Evolutionary conservation across 1,139 yeast genomes (phyloP).

Genomic region (Zygoascus meyerae): DNA sequence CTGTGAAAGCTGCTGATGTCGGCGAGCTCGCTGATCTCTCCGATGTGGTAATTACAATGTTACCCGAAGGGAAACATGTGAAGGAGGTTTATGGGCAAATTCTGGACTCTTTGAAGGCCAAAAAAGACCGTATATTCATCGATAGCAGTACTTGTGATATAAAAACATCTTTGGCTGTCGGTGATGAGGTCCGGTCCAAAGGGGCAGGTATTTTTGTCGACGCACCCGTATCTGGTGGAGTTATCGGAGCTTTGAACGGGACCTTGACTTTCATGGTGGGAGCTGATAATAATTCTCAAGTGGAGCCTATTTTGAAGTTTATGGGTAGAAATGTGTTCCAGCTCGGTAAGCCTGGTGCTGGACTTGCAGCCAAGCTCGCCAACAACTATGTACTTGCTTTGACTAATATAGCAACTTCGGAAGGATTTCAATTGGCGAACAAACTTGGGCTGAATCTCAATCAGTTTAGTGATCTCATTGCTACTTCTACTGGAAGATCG

Average conservation of each 20-base stretch:
- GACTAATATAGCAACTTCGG: slow-evolving; percentile 56
- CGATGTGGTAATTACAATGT: slow-evolving; percentile 45
- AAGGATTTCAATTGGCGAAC: slow-evolving; percentile 54
- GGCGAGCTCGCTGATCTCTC: slow-evolving; percentile 37
- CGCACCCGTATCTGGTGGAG: slow-evolving; percentile 61
- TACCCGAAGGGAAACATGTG: slow-evolving; percentile 56
- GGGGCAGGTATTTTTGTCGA: slow-evolving; percentile 37
- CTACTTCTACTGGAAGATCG: slow-evolving; percentile 54
- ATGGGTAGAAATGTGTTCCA: slow-evolving; percentile 54
- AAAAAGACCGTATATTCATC: slow-evolving; percentile 27
- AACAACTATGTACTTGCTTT: slow-evolving; percentile 55
- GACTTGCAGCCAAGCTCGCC: slow-evolving; percentile 55
- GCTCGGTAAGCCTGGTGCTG: slow-evolving; percentile 53
- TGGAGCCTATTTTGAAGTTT: slow-evolving; percentile 34
- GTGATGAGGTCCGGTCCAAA: slow-evolving; percentile 17
- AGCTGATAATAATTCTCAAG: slow-evolving; percentile 14
- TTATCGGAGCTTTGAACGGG: slow-evolving; percentile 52
- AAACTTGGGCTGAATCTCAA: slow-evolving; percentile 47
- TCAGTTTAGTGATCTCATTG: slow-evolving; percentile 47
- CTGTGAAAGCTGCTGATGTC: slow-evolving; percentile 29
- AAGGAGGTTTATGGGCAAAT: slow-evolving; percentile 41
- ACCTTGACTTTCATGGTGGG: slow-evolving; percentile 57
- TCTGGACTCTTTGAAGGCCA: slow-evolving; percentile 11
- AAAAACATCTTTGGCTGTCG: slow-evolving; percentile 42
- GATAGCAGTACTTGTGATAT: slow-evolving; percentile 58